These are phyloP conservation scores for Pseudozyma tsukubaensis DNA, from an alignment of 1,284 basidiomycete species.

Conservation along the genomic window DNA sequence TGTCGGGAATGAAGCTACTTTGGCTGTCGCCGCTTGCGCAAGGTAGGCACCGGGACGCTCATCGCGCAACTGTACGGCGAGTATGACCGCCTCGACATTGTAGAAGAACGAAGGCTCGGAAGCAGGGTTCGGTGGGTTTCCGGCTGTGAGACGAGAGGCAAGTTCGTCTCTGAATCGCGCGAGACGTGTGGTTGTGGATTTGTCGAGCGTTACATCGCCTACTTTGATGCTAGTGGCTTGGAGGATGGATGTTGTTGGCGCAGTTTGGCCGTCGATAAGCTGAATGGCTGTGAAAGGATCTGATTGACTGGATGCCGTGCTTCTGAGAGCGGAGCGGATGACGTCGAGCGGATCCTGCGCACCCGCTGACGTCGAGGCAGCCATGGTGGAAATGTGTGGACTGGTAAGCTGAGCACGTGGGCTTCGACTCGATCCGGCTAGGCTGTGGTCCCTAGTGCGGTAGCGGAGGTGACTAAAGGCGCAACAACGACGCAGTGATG, in stretches of 20 bases:
- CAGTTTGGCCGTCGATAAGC: constrained; percentile 26
- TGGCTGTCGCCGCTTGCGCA: constrained; percentile 55
- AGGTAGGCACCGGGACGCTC: constrained; percentile 63
- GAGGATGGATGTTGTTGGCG: constrained; percentile 24
- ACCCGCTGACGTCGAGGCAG: constrained; percentile 12
- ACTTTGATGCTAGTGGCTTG: constrained; percentile 24
- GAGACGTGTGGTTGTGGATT: constrained; percentile 33
- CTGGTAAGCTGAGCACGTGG: neutral
- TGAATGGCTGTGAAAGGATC: constrained; percentile 29
- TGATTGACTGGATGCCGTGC: neutral
- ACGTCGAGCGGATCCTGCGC: constrained; percentile 38
- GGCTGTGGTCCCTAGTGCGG: neutral
- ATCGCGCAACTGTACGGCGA: constrained; percentile 57
- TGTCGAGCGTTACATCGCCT: constrained; percentile 22
- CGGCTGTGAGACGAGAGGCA: constrained; percentile 21
- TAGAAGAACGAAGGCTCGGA: constrained; percentile 54
- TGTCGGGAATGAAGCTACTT: constrained; percentile 56
- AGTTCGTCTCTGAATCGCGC: constrained; percentile 46
- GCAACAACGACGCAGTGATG: neutral
- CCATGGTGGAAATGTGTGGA: constrained; percentile 8
- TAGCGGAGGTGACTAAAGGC: neutral
- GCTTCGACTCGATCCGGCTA: neutral
- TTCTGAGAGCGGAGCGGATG: constrained; percentile 35
- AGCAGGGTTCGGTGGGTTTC: constrained; percentile 25
- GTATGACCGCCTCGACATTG: constrained; percentile 58